Percentiles rank a stretch among this genome's conserved stretches.
These are phyloP conservation scores for Ophiostoma populinum DNA, from an alignment of 2,329 filamentous ascomycete genomes.

Conservation along the genomic window DNA sequence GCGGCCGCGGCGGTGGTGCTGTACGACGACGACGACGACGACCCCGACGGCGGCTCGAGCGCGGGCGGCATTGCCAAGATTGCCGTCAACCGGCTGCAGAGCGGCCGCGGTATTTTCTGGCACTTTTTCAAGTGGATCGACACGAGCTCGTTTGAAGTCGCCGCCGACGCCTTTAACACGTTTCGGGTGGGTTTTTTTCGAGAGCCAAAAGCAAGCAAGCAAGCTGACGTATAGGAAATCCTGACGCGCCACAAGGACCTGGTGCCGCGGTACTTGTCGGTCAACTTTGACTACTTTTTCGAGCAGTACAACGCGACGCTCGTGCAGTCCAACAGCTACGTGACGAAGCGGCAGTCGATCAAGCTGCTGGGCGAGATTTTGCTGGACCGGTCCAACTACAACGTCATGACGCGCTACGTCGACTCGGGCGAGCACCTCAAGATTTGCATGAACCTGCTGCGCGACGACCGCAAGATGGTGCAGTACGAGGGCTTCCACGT, in stretches of 20 bases:
- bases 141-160: slow-evolving; percentile 88
- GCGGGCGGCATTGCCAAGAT: slow-evolving; percentile 63
- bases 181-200: slow-evolving; percentile 55
- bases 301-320: slow-evolving; percentile 72
- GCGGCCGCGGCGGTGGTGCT: slow-evolving; percentile 79
- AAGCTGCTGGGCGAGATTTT: slow-evolving; percentile 92
- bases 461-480: slow-evolving; percentile 95
- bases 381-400: slow-evolving; percentile 89
- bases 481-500: slow-evolving; percentile 99
- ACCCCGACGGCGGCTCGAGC: slow-evolving; percentile 36
- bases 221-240: slow-evolving; percentile 46
- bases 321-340: slow-evolving; percentile 85
- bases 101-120: slow-evolving; percentile 82
- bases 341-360: slow-evolving; percentile 95
- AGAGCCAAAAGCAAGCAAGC: too few species aligned
- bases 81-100: slow-evolving; percentile 57
- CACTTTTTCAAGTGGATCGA: slow-evolving; percentile 96
- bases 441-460: slow-evolving; percentile 91
- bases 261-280: slow-evolving; percentile 70
- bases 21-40: slow-evolving; percentile 68
- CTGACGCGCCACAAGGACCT: slow-evolving; percentile 87
- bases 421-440: slow-evolving; percentile 92
- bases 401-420: slow-evolving; percentile 94
- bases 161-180: slow-evolving; percentile 92
- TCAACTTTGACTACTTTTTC: slow-evolving; percentile 91